phyloP scores from a whole-genome alignment of 2,329 filamentous ascomycete species.

The Aspergillus chevalieri region DNA sequence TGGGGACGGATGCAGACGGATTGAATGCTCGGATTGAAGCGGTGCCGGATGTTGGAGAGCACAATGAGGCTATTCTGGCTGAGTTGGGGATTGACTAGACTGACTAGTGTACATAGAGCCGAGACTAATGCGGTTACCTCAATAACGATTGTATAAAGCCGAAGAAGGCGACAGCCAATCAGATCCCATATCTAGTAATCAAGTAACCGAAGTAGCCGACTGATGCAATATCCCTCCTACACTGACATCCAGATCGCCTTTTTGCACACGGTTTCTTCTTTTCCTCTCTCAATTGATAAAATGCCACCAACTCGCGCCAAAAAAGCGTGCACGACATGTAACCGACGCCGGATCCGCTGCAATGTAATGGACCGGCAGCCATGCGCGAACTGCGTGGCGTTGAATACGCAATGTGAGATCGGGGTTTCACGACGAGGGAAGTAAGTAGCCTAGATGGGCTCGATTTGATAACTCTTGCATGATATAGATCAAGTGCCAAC shows the following conservation, averaged over 20 bases:
- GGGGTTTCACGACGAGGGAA: constrained; percentile 40
- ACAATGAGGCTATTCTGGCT: constrained; percentile 43
- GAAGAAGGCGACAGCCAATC: not conserved
- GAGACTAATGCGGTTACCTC: not conserved
- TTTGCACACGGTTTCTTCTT: not conserved
- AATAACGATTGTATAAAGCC: not conserved
- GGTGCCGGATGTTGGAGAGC: constrained; percentile 47
- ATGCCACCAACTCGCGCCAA: constrained; percentile 28
- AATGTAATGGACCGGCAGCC: constrained; percentile 42
- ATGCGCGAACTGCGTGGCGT: constrained; percentile 37
- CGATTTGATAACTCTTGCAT: constrained; percentile 21
- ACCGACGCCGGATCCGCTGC: constrained; percentile 42
- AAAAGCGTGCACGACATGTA: constrained; percentile 40
- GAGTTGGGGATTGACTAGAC: constrained; percentile 37
- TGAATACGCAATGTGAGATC: constrained; percentile 35
- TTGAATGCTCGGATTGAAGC: constrained; percentile 25
- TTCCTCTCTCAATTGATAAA: not conserved
- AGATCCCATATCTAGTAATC: not conserved
- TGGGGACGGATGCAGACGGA: constrained; percentile 21
- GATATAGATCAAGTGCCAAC: constrained; percentile 6
- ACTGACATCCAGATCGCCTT: not conserved
- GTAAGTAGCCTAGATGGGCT: constrained; percentile 21
- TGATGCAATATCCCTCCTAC: not conserved
- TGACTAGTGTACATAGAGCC: not conserved
- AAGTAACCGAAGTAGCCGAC: not conserved